Evolutionary conservation across 192 early-diverging fungal species (phyloP).

Genomic region (Radiomyces spectabilis): DNA sequence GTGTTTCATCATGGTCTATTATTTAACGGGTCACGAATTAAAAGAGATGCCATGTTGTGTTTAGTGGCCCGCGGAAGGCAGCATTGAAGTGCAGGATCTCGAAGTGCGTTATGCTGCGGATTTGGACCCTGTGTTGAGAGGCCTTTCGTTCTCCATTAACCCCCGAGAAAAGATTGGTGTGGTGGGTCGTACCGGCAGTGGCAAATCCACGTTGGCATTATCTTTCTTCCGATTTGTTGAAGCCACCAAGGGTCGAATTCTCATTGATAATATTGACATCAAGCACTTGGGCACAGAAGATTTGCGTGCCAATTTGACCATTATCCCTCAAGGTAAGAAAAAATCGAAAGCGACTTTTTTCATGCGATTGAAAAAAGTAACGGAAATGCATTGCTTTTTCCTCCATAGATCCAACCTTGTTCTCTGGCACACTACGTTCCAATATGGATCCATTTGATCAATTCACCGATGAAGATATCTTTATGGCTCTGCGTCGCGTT

Average conservation of each 20-base stretch:
- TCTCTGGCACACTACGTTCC: constrained; percentile 54
- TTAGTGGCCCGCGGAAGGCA: constrained; percentile 56
- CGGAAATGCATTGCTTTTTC: not conserved
- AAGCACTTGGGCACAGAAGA: constrained; percentile 63
- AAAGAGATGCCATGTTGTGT: too few relatives aligned
- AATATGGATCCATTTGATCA: constrained; percentile 89
- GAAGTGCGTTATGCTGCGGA: constrained; percentile 62
- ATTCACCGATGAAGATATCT: constrained; percentile 70
- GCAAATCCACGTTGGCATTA: constrained; percentile 65
- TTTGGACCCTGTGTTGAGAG: constrained; percentile 23
- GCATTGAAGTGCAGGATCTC: constrained; percentile 52
- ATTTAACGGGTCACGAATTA: too few relatives aligned
- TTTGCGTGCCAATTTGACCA: constrained; percentile 66
- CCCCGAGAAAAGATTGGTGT: constrained; percentile 81
- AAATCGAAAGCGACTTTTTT: too few relatives aligned
- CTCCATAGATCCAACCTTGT: constrained; percentile 31
- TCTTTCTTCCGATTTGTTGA: constrained; percentile 72
- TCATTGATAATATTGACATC: constrained; percentile 69
- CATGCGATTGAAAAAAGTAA: too few relatives aligned
- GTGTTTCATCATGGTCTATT: not conserved
- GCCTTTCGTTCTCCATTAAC: constrained; percentile 43
- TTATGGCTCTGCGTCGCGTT: constrained; percentile 68
- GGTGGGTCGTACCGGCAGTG: constrained; percentile 74
- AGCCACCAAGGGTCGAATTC: constrained; percentile 52
- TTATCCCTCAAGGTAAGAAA: constrained; percentile 75